Percentiles rank a stretch among this genome's conserved stretches.
These are phyloP conservation scores for Laguncularia racemosa DNA, from an alignment of 345 rosid species.

Conservation along the genomic window DNA sequence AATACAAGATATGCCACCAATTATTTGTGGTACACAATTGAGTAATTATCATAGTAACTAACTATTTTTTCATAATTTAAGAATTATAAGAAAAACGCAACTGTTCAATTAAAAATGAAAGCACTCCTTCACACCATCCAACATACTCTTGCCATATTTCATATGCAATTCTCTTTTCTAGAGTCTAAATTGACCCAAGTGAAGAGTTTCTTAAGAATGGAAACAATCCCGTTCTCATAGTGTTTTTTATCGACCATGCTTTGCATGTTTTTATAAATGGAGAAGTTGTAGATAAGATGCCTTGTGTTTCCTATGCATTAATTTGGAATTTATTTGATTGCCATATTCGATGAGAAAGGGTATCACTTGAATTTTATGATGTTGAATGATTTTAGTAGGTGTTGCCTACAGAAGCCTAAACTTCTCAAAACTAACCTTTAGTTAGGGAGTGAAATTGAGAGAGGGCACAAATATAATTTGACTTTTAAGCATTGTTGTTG, in stretches of 20 bases:
- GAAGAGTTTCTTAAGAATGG: conserved; percentile 62
- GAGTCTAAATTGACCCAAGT: conserved; percentile 33
- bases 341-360: not conserved
- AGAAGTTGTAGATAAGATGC: conserved; percentile 53
- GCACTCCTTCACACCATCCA: not conserved
- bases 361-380: conserved; percentile 41
- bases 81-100: too few relatives aligned
- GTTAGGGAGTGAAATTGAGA: conserved; percentile 13
- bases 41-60: conserved; percentile 47
- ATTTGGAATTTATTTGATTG: not conserved
- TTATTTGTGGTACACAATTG: conserved; percentile 96
- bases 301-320: not conserved
- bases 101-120: too few relatives aligned
- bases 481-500: conserved; percentile 39
- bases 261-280: conserved; percentile 89
- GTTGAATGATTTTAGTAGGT: conserved; percentile 47
- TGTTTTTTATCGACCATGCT: conserved; percentile 89
- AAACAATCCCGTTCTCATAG: conserved; percentile 44
- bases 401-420: conserved; percentile 8
- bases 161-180: conserved; percentile 9
- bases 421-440: conserved; percentile 10
- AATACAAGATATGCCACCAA: conserved; percentile 84
- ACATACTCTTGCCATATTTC: not conserved
- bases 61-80: too few relatives aligned
- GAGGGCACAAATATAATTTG: conserved; percentile 32